Percentiles rank a stretch among this genome's conserved stretches.
Evolutionary conservation across 2,329 filamentous ascomycete species (phyloP).

Genomic region (Cladorrhinum sp.): DNA sequence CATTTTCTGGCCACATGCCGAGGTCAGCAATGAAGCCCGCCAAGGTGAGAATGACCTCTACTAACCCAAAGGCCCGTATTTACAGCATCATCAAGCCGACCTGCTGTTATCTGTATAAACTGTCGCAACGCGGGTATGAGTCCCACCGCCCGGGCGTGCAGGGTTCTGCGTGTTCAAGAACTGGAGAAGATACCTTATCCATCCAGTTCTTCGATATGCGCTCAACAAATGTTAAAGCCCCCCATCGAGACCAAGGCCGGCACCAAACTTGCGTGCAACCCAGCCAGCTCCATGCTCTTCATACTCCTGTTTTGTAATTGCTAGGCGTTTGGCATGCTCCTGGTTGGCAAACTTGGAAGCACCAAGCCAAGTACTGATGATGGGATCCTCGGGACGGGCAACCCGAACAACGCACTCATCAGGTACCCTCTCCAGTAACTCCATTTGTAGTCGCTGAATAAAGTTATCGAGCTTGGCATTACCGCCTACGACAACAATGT

Average conservation of each 20-base stretch:
- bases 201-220: neutral
- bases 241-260: constrained; percentile 32
- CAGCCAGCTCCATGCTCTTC: constrained; percentile 77
- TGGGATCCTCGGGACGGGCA: constrained; percentile 65
- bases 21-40: too few species aligned
- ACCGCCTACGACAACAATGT: constrained; percentile 85
- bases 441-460: constrained; percentile 71
- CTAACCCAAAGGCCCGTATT: too few species aligned
- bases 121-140: neutral
- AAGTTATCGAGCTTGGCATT: constrained; percentile 80
- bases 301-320: constrained; percentile 87
- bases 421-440: constrained; percentile 68
- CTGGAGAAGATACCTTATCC: neutral
- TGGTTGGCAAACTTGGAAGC: constrained; percentile 75
- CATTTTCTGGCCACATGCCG: too few species aligned
- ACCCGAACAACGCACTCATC: constrained; percentile 77
- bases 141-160: neutral
- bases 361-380: constrained; percentile 81
- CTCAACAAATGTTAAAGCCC: neutral
- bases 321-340: constrained; percentile 61
- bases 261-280: constrained; percentile 68
- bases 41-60: too few species aligned
- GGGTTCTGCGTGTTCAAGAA: neutral
- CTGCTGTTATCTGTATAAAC: too few species aligned
- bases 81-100: too few species aligned